These are phyloP conservation scores for Fraxinus anomala DNA, from an alignment of 257 asterid species.

Conservation along the genomic window DNA sequence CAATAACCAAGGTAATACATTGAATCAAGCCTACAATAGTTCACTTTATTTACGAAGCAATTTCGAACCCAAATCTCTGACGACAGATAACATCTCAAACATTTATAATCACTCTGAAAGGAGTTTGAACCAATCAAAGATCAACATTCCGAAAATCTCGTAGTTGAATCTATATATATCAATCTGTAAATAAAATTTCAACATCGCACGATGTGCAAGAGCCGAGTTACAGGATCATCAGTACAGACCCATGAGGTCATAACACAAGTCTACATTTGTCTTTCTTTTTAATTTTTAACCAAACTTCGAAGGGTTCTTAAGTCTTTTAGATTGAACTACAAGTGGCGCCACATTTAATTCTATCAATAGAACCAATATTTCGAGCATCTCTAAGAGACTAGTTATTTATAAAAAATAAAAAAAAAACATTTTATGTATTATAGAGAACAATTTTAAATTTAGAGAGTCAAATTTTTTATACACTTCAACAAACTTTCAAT, in stretches of 20 bases:
- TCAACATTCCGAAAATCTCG: background rate
- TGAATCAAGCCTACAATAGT: too few species aligned
- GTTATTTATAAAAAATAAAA: too few species aligned
- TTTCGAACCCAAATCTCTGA: background rate
- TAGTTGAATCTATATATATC: background rate
- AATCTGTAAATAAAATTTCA: too few species aligned
- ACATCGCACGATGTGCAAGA: background rate
- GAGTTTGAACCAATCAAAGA: background rate
- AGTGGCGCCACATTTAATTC: background rate
- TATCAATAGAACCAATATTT: background rate
- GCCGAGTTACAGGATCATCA: background rate
- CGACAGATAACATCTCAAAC: background rate
- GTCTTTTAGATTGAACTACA: background rate
- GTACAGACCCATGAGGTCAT: background rate
- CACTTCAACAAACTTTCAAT: too few species aligned
- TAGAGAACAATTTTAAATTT: too few species aligned
- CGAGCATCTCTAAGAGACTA: too few species aligned
- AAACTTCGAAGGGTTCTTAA: background rate
- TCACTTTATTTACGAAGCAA: background rate
- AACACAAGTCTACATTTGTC: background rate
- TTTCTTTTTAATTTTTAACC: too few species aligned
- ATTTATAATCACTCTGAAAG: background rate
- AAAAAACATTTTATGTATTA: too few species aligned
- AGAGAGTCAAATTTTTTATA: too few species aligned
- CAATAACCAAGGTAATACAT: too few species aligned